Conservation (phyloP, 2,329 filamentous ascomycete genomes). For the Fusarium sp. region DNA sequence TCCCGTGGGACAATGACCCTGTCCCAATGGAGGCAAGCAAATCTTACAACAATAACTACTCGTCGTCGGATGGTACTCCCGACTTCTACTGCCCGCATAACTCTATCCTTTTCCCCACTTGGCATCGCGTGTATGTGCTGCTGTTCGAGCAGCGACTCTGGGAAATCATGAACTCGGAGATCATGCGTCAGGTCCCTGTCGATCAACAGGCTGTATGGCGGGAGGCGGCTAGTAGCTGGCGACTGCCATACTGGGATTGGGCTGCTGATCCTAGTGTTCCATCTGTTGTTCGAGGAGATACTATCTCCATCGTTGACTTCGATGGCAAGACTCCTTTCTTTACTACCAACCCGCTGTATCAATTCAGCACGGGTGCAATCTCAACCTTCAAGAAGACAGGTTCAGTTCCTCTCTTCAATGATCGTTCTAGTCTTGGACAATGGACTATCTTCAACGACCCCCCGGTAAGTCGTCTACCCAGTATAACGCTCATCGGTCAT, state of each 20-base stretch:
- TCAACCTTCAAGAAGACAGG: too few species aligned
- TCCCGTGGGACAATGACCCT: not conserved
- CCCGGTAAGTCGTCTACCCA: too few species aligned
- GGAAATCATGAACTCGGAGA: not conserved
- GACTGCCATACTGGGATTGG: not conserved
- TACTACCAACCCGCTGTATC: too few species aligned
- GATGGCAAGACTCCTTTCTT: too few species aligned
- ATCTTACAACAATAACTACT: not conserved
- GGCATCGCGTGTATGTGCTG: not conserved
- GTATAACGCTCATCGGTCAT: too few species aligned
- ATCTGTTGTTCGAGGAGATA: not conserved
- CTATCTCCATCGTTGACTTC: too few species aligned
- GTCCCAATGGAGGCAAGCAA: not conserved
- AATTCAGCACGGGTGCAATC: too few species aligned
- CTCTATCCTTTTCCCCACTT: not conserved
- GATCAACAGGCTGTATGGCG: not conserved
- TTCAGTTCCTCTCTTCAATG: too few species aligned
- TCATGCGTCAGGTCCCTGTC: not conserved
- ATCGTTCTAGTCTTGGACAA: too few species aligned
- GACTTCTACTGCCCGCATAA: not conserved
- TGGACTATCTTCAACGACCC: too few species aligned
- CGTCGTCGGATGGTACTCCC: not conserved
- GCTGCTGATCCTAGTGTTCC: not conserved
- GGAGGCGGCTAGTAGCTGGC: not conserved
- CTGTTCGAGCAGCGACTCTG: not conserved